Conservation (phyloP, 2,329 filamentous ascomycete species). For the Clonostachys rosea region DNA sequence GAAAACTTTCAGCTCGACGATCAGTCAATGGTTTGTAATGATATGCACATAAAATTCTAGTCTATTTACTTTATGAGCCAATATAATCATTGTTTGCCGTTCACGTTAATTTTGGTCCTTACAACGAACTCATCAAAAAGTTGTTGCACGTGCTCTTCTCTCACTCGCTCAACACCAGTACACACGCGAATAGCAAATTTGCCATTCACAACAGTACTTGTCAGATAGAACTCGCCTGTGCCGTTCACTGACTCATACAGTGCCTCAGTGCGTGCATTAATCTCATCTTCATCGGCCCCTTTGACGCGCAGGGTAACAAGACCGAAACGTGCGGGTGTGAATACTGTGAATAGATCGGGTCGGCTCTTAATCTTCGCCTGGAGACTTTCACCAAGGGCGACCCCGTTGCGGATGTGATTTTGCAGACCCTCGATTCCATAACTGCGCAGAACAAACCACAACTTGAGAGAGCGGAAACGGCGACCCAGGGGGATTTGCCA, state of each 20-base stretch:
- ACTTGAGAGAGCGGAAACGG: slow-evolving; percentile 82
- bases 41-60: too few species aligned
- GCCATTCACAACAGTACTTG: slow-evolving; percentile 67
- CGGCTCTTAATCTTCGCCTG: slow-evolving; percentile 52
- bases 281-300: slow-evolving; percentile 39
- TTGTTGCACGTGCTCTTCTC: slow-evolving; percentile 67
- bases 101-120: too few species aligned
- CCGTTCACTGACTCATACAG: slow-evolving; percentile 74
- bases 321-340: slow-evolving; percentile 71
- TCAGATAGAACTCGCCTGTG: slow-evolving; percentile 76
- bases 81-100: too few species aligned
- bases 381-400: slow-evolving; percentile 68
- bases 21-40: too few species aligned
- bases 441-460: slow-evolving; percentile 88
- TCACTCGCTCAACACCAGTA: slow-evolving; percentile 60
- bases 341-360: slow-evolving; percentile 68
- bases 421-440: slow-evolving; percentile 77
- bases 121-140: slow-evolving; percentile 45
- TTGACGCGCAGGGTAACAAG: slow-evolving; percentile 69
- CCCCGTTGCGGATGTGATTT: slow-evolving; percentile 64
- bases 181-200: slow-evolving; percentile 79
- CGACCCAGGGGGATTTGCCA: slow-evolving; percentile 95
- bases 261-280: slow-evolving; percentile 65
- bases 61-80: too few species aligned
- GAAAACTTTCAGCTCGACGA: too few species aligned